A percentile compares a stretch with the other conserved stretches of the same genome.
Evolutionary conservation across 1,284 basidiomycete species (phyloP).

Genomic region (Rhodotorula mucilaginosa): DNA sequence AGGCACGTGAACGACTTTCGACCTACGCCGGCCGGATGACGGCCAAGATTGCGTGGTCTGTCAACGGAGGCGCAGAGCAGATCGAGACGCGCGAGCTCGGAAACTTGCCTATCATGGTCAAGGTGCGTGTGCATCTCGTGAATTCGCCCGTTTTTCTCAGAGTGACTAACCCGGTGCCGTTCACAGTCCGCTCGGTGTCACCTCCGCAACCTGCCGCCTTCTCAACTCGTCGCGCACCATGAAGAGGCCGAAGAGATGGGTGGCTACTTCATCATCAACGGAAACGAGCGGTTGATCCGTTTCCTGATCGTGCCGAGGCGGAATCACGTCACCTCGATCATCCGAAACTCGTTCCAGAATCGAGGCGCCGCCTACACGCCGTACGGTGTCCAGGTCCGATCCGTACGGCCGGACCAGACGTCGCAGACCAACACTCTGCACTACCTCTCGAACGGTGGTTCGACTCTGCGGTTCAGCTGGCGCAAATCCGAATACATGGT

Average conservation of each 20-base stretch:
- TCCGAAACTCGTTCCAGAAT: constrained; percentile 81
- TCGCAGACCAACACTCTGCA: constrained; percentile 93
- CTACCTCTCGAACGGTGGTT: constrained; percentile 92
- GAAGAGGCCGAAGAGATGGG: constrained; percentile 99
- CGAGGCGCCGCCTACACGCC: constrained; percentile 93
- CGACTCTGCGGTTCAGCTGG: constrained; percentile 95
- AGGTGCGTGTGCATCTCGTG: constrained; percentile 61
- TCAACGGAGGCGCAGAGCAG: constrained; percentile 69
- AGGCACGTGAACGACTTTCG: constrained; percentile 87
- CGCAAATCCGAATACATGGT: constrained; percentile 99
- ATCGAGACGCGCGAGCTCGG: constrained; percentile 84
- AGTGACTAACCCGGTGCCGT: not conserved
- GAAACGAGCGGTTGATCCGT: constrained; percentile 97
- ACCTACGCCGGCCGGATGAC: constrained; percentile 91
- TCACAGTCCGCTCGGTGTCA: constrained; percentile 91
- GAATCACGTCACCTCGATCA: constrained; percentile 83
- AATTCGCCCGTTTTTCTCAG: not conserved
- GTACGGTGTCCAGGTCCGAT: constrained; percentile 92
- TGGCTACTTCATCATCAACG: constrained; percentile 98
- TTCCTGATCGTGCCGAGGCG: constrained; percentile 89
- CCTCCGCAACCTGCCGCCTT: constrained; percentile 75
- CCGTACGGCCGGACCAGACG: constrained; percentile 86
- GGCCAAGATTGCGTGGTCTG: constrained; percentile 83
- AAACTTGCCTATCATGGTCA: constrained; percentile 91
- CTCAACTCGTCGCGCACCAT: constrained; percentile 80